Evolutionary conservation across 225 moss, liverwort and hornwort genomes (phyloP), one percentile per base, ranked within the genome.

Genomic region (Marchantia paleacea): DNA sequence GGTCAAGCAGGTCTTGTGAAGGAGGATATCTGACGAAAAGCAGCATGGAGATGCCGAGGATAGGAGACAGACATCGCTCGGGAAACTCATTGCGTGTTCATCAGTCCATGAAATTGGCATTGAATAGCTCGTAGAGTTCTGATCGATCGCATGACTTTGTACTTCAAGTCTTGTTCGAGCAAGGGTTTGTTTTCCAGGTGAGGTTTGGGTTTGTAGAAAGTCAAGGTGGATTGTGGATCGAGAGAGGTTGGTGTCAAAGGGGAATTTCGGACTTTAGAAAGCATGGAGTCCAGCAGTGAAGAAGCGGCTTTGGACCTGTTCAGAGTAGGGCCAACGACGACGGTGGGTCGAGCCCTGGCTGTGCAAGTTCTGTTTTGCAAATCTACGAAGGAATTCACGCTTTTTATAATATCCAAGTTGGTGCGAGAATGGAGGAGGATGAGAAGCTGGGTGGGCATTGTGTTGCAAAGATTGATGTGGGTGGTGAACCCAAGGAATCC

Each of bases 401-500:
- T 83, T 22, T 71, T 88, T 58, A 50, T 88, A 39, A 77, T 86
- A 29, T 76, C 84, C 75, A 79, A 84, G 72, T 10, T 87, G 26
- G 79, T 78, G 26, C 25, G 65, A 22, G 62, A 83, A 15, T 90
- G 87, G 94, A 84, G 71, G 79, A 67, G 85, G 69, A 91, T 90
- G 80, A 85, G 85, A 39, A 78, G 80, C 28, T 68, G 89, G 26
- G 12, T 92, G 7, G 75, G 76, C 20, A 71, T 81, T 50, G 79
- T 87, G 55, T 76, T 92, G 68, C 65, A 83, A 30, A 82, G 80
- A 26, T 76, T 90, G 53, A 62, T 86, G 39, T 81, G 89, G 24
- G 80, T 92, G 79, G 85, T 95, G 80, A 95, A 92, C 83, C 99
- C 99, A 62, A 86, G 92, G 22, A 90, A 92, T 20, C 99, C 99